These are phyloP conservation scores for Neostapfia colusana DNA, from an alignment of 176 grass and related monocot genomes.

Conservation along the genomic window DNA sequence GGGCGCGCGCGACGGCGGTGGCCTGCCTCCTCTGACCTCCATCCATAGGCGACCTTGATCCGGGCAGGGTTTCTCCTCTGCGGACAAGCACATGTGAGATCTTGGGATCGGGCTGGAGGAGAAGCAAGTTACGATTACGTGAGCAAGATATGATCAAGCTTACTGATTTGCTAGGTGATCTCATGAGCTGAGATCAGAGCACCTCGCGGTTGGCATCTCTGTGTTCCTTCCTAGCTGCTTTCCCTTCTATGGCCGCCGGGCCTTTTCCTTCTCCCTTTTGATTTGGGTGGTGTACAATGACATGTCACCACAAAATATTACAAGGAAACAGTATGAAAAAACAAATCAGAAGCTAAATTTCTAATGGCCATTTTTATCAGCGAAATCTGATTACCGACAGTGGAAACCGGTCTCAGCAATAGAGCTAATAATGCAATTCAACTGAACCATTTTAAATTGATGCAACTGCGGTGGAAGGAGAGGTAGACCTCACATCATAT, in stretches of 20 bases:
- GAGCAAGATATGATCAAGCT: constrained; percentile 18
- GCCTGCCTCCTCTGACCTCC: constrained; percentile 38
- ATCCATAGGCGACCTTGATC: constrained; percentile 40
- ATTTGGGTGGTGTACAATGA: constrained; percentile 35
- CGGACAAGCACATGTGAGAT: not conserved
- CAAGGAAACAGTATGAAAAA: not conserved
- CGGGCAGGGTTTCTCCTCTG: not conserved
- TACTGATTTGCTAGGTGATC: constrained; percentile 31
- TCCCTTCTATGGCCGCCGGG: constrained; percentile 17
- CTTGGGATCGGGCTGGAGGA: constrained; percentile 11
- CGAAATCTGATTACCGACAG: not conserved
- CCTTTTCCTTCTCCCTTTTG: constrained; percentile 9
- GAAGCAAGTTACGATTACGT: not conserved
- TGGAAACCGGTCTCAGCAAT: constrained; percentile 22
- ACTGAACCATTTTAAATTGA: constrained; percentile 14
- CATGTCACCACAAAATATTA: constrained; percentile 39
- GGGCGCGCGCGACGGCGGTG: constrained; percentile 16
- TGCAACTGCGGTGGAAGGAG: constrained; percentile 21
- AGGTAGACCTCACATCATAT: constrained; percentile 31
- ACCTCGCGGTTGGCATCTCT: constrained; percentile 30
- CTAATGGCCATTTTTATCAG: not conserved
- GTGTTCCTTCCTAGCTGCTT: constrained; percentile 32
- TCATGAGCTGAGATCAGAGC: constrained; percentile 34
- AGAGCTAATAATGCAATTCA: constrained; percentile 33
- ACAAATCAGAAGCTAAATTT: not conserved